Evolutionary conservation across 169 alveolate genomes (phyloP).

Genomic region (Eimeria tenella): DNA sequence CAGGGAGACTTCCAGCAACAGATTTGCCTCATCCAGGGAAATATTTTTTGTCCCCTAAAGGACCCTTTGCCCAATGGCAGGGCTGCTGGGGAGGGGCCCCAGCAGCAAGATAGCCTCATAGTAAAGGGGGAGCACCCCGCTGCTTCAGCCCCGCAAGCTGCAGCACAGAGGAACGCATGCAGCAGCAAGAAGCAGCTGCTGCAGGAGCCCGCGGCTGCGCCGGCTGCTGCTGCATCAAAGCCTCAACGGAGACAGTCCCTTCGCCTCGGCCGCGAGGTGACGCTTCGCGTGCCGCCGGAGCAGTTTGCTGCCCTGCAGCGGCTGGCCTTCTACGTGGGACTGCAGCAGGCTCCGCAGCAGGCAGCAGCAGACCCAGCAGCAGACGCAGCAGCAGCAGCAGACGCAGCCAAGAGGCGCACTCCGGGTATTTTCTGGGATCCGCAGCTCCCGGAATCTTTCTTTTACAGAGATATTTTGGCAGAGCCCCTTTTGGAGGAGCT

Average conservation of each 20-base stretch:
- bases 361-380: not conserved
- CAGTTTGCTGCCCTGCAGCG: constrained; percentile 48
- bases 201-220: not conserved
- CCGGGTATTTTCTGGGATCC: not conserved
- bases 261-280: constrained; percentile 16
- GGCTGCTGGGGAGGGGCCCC: not conserved
- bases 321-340: not conserved
- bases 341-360: not conserved
- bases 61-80: not conserved
- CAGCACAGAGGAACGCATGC: not conserved
- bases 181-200: not conserved
- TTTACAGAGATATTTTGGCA: not conserved
- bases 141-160: not conserved
- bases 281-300: not conserved
- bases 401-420: not conserved
- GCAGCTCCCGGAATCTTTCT: not conserved
- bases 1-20: not conserved
- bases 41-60: not conserved
- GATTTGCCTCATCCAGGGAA: not conserved
- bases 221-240: not conserved
- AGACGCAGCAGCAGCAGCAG: not conserved
- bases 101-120: not conserved
- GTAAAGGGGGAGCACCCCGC: too few species aligned
- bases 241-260: not conserved
- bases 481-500: not conserved